Evolutionary conservation across 371 early-diverging fungal genomes (phyloP).

Genomic region (Mucor velutinosus): DNA sequence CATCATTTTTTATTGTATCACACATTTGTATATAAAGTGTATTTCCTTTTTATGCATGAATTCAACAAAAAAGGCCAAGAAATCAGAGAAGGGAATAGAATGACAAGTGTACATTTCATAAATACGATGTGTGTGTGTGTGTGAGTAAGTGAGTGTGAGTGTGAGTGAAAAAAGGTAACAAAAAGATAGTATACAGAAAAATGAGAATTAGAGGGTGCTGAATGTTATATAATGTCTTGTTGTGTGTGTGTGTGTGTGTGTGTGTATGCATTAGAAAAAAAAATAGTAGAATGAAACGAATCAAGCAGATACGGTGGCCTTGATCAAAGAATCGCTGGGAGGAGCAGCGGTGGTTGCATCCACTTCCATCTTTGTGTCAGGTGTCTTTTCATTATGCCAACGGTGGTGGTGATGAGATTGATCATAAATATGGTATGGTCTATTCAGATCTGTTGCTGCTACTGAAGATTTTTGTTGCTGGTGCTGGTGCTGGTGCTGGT

Average conservation of each 20-base stretch:
- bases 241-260: neutral
- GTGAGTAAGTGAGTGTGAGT: neutral
- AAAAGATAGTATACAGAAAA: neutral
- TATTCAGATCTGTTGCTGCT: neutral
- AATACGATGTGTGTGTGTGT: neutral
- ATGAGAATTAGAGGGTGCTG: neutral
- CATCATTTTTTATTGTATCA: neutral
- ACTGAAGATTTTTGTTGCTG: neutral
- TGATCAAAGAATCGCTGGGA: neutral
- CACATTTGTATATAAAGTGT: neutral
- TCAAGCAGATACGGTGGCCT: slow-evolving; percentile 22
- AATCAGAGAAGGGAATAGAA: neutral
- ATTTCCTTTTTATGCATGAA: neutral
- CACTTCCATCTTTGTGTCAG: slow-evolving; percentile 12
- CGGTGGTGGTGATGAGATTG: neutral
- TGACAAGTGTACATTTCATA: neutral
- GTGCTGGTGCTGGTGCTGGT: neutral
- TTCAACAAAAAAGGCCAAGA: neutral
- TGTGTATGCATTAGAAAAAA: neutral
- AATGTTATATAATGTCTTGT: slow-evolving; percentile 1
- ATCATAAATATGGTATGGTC: slow-evolving; percentile 1
- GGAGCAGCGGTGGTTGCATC: neutral
- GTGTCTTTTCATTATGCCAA: neutral
- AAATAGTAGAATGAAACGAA: neutral
- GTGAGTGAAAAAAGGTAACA: neutral